phyloP scores from a whole-genome alignment of 371 early-diverging fungal species.

The Actinomortierella ambigua region DNA sequence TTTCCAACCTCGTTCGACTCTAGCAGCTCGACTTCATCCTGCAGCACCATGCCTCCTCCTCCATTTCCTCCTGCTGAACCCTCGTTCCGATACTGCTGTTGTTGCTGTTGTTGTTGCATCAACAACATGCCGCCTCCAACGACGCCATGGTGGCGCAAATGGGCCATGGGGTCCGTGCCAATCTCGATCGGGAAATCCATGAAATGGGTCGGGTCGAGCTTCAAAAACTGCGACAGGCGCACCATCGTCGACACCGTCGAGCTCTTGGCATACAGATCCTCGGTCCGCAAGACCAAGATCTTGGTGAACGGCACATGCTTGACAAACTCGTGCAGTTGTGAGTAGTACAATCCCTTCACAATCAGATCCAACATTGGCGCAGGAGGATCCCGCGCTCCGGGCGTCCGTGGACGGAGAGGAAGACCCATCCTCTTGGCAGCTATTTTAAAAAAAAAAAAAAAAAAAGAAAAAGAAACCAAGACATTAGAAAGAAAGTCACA shows the following conservation, averaged over 20 bases:
- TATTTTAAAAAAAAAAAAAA: constrained; percentile 6
- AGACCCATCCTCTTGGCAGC: constrained; percentile 42
- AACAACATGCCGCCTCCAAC: constrained; percentile 27
- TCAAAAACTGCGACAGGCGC: constrained; percentile 38
- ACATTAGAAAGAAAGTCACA: too few relatives aligned
- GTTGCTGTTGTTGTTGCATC: neutral
- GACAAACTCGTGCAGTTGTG: constrained; percentile 45
- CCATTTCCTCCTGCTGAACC: too few relatives aligned
- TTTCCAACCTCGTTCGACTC: constrained; percentile 15
- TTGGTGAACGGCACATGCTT: constrained; percentile 43
- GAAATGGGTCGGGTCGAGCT: constrained; percentile 38
- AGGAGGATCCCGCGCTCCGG: constrained; percentile 39
- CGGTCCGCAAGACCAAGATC: constrained; percentile 39
- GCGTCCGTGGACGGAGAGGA: constrained; percentile 32
- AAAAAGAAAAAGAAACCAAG: neutral
- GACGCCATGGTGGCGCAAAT: constrained; percentile 20
- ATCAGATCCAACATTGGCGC: constrained; percentile 32
- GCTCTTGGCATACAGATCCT: constrained; percentile 34
- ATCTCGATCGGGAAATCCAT: constrained; percentile 42
- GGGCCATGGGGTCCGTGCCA: constrained; percentile 42
- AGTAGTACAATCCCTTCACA: constrained; percentile 44
- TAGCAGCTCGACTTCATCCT: constrained; percentile 28
- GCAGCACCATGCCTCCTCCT: constrained; percentile 15
- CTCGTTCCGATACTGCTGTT: too few relatives aligned
- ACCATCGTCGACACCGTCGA: constrained; percentile 45